Conservation (phyloP, 805 yeast genomes). For the Peterozyma xylosa region DNA sequence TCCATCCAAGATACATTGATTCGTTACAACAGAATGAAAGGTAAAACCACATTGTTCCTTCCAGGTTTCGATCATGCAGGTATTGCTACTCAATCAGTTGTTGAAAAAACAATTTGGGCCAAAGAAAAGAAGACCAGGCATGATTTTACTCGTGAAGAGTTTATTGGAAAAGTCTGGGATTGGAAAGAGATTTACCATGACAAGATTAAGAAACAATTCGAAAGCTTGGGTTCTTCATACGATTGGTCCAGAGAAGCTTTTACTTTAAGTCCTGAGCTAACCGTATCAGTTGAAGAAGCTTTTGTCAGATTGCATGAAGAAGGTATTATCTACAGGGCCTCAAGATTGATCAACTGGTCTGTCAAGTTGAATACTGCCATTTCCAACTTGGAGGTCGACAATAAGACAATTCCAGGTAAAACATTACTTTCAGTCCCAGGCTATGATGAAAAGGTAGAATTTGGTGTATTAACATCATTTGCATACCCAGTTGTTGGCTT, state of each 20-base stretch:
- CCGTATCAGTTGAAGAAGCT: conserved; percentile 81
- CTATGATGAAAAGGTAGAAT: conserved; percentile 83
- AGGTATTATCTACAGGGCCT: conserved; percentile 90
- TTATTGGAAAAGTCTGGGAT: conserved; percentile 87
- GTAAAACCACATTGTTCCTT: conserved; percentile 83
- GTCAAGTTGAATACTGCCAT: conserved; percentile 90
- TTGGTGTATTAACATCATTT: conserved; percentile 94
- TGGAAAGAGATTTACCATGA: conserved; percentile 94
- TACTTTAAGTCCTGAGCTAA: conserved; percentile 74
- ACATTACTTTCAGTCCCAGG: conserved; percentile 82
- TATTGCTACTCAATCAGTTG: conserved; percentile 97
- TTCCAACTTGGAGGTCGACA: conserved; percentile 94
- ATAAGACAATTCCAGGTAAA: conserved; percentile 79
- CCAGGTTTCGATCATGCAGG: conserved; percentile 99
- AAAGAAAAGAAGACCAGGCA: conserved; percentile 85
- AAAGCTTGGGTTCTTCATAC: conserved; percentile 90
- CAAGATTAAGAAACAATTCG: conserved; percentile 78
- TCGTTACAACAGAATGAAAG: conserved; percentile 95
- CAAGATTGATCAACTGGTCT: conserved; percentile 94
- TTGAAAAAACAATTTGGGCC: conserved; percentile 92
- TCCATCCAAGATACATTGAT: conserved; percentile 90
- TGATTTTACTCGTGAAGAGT: conserved; percentile 89
- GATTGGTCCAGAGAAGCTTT: conserved; percentile 95
- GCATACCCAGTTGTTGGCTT: conserved; percentile 84
- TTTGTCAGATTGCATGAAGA: conserved; percentile 90